Conservation (phyloP, 2,329 filamentous ascomycete genomes). For the Colletotrichum costaricense region DNA sequence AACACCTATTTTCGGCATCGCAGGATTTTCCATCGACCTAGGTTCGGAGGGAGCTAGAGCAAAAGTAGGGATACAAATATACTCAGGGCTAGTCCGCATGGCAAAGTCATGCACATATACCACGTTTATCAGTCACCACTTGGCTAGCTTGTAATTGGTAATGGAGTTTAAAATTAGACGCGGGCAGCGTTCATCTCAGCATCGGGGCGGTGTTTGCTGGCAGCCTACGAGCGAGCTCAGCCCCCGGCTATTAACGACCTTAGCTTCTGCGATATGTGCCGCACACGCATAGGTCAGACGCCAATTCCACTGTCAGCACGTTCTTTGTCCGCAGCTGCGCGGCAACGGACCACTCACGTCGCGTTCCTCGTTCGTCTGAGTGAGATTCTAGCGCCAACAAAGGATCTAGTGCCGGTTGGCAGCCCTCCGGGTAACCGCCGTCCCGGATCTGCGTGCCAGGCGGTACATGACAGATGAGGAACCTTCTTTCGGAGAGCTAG, state of each 20-base stretch:
- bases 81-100: not conserved
- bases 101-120: not conserved
- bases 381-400: conserved; percentile 6
- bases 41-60: not conserved
- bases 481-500: not conserved
- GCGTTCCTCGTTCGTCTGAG: not conserved
- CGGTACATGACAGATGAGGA: not conserved
- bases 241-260: not conserved
- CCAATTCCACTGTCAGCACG: not conserved
- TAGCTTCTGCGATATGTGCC: not conserved
- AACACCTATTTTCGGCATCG: not conserved
- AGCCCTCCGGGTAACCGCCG: not conserved
- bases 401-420: not conserved
- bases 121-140: not conserved
- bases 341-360: conserved; percentile 18
- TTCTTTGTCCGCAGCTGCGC: conserved; percentile 5
- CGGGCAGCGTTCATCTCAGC: not conserved
- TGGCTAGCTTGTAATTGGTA: not conserved
- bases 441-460: not conserved
- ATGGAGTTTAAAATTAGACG: conserved; percentile 3
- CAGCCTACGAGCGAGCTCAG: not conserved
- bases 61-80: not conserved
- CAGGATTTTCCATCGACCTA: not conserved
- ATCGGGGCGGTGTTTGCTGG: not conserved
- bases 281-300: conserved; percentile 3